Evolutionary conservation across 1,284 basidiomycete species (phyloP), one percentile per base, ranked within the genome.

Genomic region (Microbotryomycetes sp.): DNA sequence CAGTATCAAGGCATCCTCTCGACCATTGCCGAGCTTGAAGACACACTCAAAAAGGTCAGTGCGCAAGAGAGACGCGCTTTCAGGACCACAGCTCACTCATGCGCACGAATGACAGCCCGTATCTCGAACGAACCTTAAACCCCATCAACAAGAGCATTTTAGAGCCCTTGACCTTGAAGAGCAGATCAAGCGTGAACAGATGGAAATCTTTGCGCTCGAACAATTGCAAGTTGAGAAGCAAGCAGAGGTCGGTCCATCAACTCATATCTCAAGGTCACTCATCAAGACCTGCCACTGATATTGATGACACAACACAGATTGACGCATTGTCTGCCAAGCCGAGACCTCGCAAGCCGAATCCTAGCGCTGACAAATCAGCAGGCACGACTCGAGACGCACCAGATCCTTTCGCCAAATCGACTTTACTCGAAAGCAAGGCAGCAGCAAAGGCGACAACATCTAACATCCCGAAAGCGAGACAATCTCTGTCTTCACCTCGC

Each of bases 141-240:
- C 58, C 16, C 60, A 63, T 26, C 46, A 12, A 31, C 54, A 16
- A 46, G 48, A 30, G 53, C 28, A 22, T 16, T 45, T 42, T 56
- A 54, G 31, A 3, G 58, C 61, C 15, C 54, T 62, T 25, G 64
- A 65, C 49, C 56, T 70, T 15, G 68, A 72, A 45, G 66, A 67
- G n/a, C 61, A 52, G 16, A 71, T 72, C 58, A 63, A 63, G 58
- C 58, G 64, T n/a, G 71, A 72, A 54, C 57, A 71, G 55, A 60
- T 72, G 26, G 71, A 72, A 54, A 57, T 72, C 1, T 54, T 72
- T 26, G 71, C 71, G 3, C 36, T 72, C 12, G 55, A 70, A 47
- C 64, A 70, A 58, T 49, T 70, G 46, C 65, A 62, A 22, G 56
- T 30, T 1, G 71, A 72, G 51, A 62, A 62, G 52, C 52, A 64